Conservation (phyloP, 495 filamentous ascomycete species). For the Penicillium flavigenum region DNA sequence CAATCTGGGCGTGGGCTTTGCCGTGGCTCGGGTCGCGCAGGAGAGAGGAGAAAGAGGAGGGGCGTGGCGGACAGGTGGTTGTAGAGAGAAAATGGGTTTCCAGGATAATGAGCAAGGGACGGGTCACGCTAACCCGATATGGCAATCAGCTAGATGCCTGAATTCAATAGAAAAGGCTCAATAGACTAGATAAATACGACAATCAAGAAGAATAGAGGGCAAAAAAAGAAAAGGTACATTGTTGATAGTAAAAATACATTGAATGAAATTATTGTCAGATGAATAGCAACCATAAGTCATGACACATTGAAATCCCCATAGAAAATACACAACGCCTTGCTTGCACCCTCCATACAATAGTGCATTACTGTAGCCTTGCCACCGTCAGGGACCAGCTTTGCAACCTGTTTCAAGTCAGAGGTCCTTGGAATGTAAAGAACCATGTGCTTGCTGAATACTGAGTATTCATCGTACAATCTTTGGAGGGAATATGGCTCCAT, state of each 20-base stretch:
- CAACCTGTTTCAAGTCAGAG: slow-evolving; percentile 82
- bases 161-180: neutral
- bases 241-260: slow-evolving; percentile 1
- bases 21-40: neutral
- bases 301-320: slow-evolving; percentile 47
- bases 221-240: neutral
- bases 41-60: neutral
- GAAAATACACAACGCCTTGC: slow-evolving; percentile 68
- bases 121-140: slow-evolving; percentile 20
- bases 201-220: neutral
- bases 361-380: slow-evolving; percentile 71
- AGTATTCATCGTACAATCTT: slow-evolving; percentile 60
- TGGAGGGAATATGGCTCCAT: slow-evolving; percentile 85
- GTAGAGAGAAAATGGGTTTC: slow-evolving; percentile 13
- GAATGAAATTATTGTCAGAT: neutral
- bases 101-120: slow-evolving; percentile 10
- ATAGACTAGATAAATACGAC: neutral
- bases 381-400: slow-evolving; percentile 54
- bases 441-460: slow-evolving; percentile 49
- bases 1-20: neutral
- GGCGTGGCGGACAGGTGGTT: slow-evolving; percentile 1
- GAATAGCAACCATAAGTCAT: slow-evolving; percentile 14
- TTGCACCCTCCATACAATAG: slow-evolving; percentile 87
- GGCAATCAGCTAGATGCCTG: slow-evolving; percentile 24
- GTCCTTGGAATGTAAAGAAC: slow-evolving; percentile 87